Conservation (phyloP, 2,329 filamentous ascomycete genomes). For the Phialocephala subalpina region DNA sequence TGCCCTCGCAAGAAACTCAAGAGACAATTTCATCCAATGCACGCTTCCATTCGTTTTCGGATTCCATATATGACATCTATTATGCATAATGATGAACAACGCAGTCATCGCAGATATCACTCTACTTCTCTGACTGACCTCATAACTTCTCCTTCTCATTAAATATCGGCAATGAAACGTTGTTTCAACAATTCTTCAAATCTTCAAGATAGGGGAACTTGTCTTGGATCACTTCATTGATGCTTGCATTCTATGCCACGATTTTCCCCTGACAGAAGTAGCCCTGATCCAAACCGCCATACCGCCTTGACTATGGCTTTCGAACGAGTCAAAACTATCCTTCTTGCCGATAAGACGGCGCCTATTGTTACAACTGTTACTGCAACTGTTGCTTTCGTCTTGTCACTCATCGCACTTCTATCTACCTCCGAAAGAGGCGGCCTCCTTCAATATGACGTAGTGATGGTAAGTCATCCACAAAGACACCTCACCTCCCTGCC, state of each 20-base stretch:
- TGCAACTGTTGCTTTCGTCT: conserved; percentile 27
- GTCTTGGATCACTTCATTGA: not conserved
- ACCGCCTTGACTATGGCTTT: conserved; percentile 6
- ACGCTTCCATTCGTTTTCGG: not conserved
- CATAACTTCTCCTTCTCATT: not conserved
- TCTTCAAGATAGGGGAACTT: not conserved
- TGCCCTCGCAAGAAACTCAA: not conserved
- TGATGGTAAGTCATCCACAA: conserved; percentile 20
- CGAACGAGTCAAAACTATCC: not conserved
- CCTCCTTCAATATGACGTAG: conserved; percentile 21
- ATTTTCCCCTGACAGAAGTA: not conserved
- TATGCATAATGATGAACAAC: conserved; percentile 5
- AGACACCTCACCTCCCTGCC: too few relatives aligned
- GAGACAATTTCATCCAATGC: conserved; percentile 1
- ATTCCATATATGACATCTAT: conserved; percentile 10
- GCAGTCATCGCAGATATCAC: not conserved
- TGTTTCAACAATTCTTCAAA: not conserved
- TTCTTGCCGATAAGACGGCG: conserved; percentile 15
- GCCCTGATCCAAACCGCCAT: not conserved
- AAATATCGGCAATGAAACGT: not conserved
- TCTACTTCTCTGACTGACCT: not conserved
- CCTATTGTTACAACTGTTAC: conserved; percentile 20
- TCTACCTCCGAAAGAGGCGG: conserved; percentile 16
- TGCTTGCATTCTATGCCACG: not conserved
- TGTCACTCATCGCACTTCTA: conserved; percentile 25